These are phyloP conservation scores for Penium margaritaceum DNA, from an alignment of 139 green algal genomes.

Conservation along the genomic window DNA sequence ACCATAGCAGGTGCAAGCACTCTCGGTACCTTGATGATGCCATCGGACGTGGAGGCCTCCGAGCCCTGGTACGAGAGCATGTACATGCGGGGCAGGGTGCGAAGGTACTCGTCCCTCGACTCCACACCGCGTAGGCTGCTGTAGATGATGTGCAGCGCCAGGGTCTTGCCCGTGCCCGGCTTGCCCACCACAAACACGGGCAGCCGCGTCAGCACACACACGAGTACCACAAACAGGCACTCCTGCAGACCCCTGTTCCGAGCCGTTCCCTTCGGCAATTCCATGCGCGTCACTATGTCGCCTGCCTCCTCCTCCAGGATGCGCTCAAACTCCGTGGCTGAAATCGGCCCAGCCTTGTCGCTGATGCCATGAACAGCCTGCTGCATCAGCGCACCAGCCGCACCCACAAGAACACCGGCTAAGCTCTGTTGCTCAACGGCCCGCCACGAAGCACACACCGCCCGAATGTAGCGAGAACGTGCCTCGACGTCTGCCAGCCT, in stretches of 20 bases:
- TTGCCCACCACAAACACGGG: conserved; percentile 46
- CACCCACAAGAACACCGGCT: too few species aligned
- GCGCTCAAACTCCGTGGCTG: neutral
- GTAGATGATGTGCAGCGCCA: conserved; percentile 43
- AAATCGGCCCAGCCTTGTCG: too few species aligned
- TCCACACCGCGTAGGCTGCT: conserved; percentile 43
- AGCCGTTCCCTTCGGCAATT: conserved; percentile 32
- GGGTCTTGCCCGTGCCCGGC: conserved; percentile 44
- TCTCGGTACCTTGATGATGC: too few species aligned
- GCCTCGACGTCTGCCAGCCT: too few species aligned
- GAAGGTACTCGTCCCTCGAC: conserved; percentile 13
- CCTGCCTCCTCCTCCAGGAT: conserved; percentile 36
- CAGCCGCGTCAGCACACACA: conserved; percentile 47
- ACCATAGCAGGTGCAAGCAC: too few species aligned
- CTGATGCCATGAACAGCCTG: too few species aligned
- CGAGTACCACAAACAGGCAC: conserved; percentile 45
- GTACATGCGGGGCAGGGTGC: conserved; percentile 6
- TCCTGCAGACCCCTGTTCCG: conserved; percentile 35
- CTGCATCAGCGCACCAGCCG: too few species aligned
- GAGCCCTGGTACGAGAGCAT: conserved; percentile 34
- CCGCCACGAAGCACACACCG: too few species aligned
- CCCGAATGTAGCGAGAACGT: too few species aligned
- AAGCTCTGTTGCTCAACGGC: too few species aligned
- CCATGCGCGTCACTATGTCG: conserved; percentile 41
- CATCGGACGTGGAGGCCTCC: conserved; percentile 31